Percentiles rank a stretch among this genome's conserved stretches.
Evolutionary conservation across 2,329 filamentous ascomycete species (phyloP).

Genomic region (Xenosphaeropsis pyriputrescens): DNA sequence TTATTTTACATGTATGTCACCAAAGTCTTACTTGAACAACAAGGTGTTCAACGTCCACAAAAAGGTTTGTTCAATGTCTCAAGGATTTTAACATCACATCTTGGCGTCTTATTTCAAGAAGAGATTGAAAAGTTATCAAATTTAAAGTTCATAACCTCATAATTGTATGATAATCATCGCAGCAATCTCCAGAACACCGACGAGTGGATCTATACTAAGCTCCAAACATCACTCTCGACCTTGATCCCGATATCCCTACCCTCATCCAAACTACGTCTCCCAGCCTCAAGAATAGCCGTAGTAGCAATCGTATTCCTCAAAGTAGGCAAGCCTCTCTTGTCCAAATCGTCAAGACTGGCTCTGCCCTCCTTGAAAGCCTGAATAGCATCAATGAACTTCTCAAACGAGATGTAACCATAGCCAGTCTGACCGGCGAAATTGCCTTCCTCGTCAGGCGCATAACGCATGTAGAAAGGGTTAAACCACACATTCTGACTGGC

Average conservation of each 20-base stretch:
- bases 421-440: conserved; percentile 86
- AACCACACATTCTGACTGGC: conserved; percentile 63
- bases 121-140: too few relatives aligned
- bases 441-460: conserved; percentile 85
- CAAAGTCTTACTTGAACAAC: too few relatives aligned
- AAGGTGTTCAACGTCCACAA: too few relatives aligned
- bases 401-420: conserved; percentile 87
- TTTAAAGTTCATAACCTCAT: too few relatives aligned
- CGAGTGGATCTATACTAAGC: conserved; percentile 26
- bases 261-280: conserved; percentile 73
- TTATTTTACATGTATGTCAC: too few relatives aligned
- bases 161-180: too few relatives aligned
- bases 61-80: too few relatives aligned
- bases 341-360: conserved; percentile 60
- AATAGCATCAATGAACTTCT: conserved; percentile 90
- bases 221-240: conserved; percentile 51
- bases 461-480: conserved; percentile 94
- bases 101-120: too few relatives aligned
- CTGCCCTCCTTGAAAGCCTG: conserved; percentile 61
- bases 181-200: too few relatives aligned
- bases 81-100: too few relatives aligned
- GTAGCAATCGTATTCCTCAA: conserved; percentile 82
- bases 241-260: conserved; percentile 62
- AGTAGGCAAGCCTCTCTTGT: conserved; percentile 70
- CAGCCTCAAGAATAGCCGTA: conserved; percentile 81